Base-by-base conservation (phyloP, 495 filamentous ascomycete genomes). In the Penicillium tannophilum region DNA sequence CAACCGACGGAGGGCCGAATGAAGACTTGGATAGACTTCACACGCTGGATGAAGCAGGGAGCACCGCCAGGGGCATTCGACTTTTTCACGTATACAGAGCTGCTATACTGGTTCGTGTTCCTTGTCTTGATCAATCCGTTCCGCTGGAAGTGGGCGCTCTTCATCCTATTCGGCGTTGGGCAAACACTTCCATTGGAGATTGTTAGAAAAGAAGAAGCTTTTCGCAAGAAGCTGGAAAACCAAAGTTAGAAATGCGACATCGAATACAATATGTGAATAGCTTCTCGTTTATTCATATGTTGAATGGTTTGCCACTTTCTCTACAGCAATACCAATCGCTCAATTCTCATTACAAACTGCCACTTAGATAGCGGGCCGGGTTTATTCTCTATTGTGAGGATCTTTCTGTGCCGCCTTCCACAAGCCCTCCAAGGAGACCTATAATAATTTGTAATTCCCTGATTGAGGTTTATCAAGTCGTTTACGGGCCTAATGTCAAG, bases 1-100 rank as follows among this genome's bases (percentile, higher is more conserved):
- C 78, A 86, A 19, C 91, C 91, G 0, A 83, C 79, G 1, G 79
- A 85, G 33, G 83, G 80, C 19, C 85, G 87, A 80, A 96, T 94
- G 90, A 86, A 88, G 73, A 77, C 82, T 7, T 96, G 91, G 91
- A 91, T 96, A 63, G 86, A 90, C 64, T 88, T 93, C 79, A 96
- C 91, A 9, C 79, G 83, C 16, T 67, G 83, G 33, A 73, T 94
- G 64, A 96, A 96, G 73, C 63, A 63, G 4, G 72, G 79, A 17
- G 82, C 88, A 0, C 90, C 91, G 0, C 87, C 86, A 0, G 82
- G 80, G 3, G 88, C 89, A 0, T 92, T 93, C 65, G 89, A 93
- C 63, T 93, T 96, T 76, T 93, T 94, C 70, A 94, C 91, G 0
- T 94, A 96, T 63, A 78, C 86, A 1, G 90, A 96, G 69, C 73